Conservation (phyloP, 345 rosid genomes). For the thale cress (Arabidopsis thaliana) region DNA sequence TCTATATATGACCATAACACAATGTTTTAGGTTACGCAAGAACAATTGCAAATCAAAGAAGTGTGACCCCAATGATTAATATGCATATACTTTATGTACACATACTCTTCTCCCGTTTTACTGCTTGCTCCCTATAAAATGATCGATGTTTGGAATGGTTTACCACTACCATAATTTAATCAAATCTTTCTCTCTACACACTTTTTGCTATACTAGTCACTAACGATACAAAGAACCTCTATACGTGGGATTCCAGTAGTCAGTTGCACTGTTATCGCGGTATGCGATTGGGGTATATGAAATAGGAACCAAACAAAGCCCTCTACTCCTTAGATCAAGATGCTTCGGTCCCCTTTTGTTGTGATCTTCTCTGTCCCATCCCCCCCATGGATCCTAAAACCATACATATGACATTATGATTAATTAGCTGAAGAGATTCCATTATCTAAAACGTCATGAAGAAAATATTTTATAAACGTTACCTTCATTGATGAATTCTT, state of each 20-base stretch:
- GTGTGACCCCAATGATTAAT: conserved; percentile 5
- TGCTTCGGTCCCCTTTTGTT: conserved; percentile 53
- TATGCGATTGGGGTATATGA: conserved; percentile 66
- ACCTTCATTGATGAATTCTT: conserved; percentile 72
- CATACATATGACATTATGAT: background rate
- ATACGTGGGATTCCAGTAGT: conserved; percentile 83
- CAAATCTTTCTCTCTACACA: conserved; percentile 22
- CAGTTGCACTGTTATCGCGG: conserved; percentile 73
- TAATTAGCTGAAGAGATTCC: background rate
- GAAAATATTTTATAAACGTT: conserved; percentile 13
- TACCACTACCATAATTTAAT: conserved; percentile 10
- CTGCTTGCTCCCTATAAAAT: background rate
- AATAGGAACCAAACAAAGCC: conserved; percentile 83
- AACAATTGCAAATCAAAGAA: conserved; percentile 17
- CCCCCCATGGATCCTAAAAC: conserved; percentile 76
- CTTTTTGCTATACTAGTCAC: conserved; percentile 30
- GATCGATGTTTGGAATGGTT: conserved; percentile 5
- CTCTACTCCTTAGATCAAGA: conserved; percentile 70
- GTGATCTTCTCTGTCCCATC: conserved; percentile 60
- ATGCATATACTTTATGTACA: conserved; percentile 23
- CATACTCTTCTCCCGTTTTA: conserved; percentile 1
- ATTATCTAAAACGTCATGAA: background rate
- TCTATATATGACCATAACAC: conserved; percentile 21
- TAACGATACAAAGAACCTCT: conserved; percentile 76
- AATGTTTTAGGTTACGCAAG: background rate